Percentiles rank a stretch among this genome's conserved stretches.
These are phyloP conservation scores for Coniochaeta prunicola DNA, from an alignment of 2,329 filamentous ascomycete genomes.

Conservation along the genomic window DNA sequence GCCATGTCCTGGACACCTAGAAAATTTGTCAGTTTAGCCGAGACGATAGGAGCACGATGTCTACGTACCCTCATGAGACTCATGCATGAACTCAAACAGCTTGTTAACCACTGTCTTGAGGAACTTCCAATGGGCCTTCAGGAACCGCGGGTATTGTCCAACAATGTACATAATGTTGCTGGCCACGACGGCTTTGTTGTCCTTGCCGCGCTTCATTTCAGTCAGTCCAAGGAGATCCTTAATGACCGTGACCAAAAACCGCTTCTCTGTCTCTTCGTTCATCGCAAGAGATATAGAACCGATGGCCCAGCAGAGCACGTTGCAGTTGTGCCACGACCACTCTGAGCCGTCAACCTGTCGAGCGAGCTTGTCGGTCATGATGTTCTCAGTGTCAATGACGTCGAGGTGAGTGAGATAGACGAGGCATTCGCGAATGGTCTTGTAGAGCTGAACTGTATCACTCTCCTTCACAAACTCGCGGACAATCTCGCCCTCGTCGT, in stretches of 20 bases:
- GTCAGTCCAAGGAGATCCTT: constrained; percentile 95
- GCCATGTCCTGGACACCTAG: constrained; percentile 97
- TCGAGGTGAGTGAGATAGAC: constrained; percentile 97
- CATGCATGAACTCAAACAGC: constrained; percentile 99
- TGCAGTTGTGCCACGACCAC: constrained; percentile 99
- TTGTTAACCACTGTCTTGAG: constrained; percentile 99
- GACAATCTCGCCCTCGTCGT: constrained; percentile 97
- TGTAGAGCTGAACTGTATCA: constrained; percentile 98
- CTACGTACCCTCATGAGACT: constrained; percentile 82
- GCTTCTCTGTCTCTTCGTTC: constrained; percentile 99
- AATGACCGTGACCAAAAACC: constrained; percentile 96
- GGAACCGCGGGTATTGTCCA: constrained; percentile 93
- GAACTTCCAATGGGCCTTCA: constrained; percentile 99
- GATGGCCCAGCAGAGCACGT: constrained; percentile 98
- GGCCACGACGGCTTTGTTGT: constrained; percentile 98
- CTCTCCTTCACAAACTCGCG: constrained; percentile 99
- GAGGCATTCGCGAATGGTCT: constrained; percentile 93
- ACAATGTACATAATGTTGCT: constrained; percentile 99
- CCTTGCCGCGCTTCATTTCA: constrained; percentile 98
- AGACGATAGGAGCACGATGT: background rate
- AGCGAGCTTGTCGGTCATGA: constrained; percentile 98
- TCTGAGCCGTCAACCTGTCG: constrained; percentile 91
- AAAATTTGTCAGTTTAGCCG: background rate
- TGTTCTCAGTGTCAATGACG: constrained; percentile 93
- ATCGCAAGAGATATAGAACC: constrained; percentile 97